Conservation (phyloP, 352 stramenopile species). For the Stephanocyclus meneghinianus region DNA sequence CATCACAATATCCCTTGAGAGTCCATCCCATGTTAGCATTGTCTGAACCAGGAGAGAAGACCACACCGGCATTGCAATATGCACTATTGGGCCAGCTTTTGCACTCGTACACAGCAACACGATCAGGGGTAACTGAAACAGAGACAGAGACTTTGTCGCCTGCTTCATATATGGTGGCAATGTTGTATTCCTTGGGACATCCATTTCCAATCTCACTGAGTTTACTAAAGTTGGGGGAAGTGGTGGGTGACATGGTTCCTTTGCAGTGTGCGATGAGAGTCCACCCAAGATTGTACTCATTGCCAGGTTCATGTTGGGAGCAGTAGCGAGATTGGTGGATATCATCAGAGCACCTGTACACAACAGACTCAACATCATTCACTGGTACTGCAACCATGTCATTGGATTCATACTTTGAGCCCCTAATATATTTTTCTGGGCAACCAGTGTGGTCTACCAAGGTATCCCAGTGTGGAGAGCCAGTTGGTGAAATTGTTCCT, state of each 20-base stretch:
- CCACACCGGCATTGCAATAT: background rate
- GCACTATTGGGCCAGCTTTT: conserved; percentile 3
- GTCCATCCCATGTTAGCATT: conserved; percentile 2
- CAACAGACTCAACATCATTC: background rate
- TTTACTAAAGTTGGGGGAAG: background rate
- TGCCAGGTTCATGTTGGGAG: background rate
- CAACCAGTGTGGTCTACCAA: conserved; percentile 7
- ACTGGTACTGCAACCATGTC: background rate
- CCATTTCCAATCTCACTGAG: background rate
- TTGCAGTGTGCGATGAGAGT: background rate
- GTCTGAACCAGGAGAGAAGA: conserved; percentile 1
- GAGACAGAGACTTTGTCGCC: conserved; percentile 2
- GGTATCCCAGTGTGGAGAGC: background rate
- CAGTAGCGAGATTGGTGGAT: conserved; percentile 4
- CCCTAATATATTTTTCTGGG: background rate
- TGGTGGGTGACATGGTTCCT: background rate
- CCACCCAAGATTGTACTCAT: background rate
- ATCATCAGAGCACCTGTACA: background rate
- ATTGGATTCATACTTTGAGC: background rate
- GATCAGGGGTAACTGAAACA: background rate
- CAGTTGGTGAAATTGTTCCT: background rate
- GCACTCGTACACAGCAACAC: conserved; percentile 5
- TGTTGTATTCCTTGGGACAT: conserved; percentile 1
- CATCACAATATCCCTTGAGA: background rate
- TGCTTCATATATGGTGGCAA: background rate